Evolutionary conservation across 495 filamentous ascomycete genomes (phyloP).

Genomic region (Penicillium antarcticum): DNA sequence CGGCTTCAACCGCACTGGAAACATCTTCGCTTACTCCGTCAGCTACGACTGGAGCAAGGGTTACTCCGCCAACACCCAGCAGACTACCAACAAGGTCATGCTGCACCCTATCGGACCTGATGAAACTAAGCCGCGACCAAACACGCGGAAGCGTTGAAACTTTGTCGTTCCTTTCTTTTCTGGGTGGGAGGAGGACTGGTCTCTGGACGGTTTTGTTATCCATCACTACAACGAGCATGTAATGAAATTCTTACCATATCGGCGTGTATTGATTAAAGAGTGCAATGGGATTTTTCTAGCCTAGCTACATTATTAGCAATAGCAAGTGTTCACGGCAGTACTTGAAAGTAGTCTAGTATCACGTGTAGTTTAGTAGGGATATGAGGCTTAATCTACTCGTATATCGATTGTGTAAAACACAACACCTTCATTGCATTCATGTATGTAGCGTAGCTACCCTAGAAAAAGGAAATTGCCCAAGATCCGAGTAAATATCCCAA

Average conservation of each 20-base stretch:
- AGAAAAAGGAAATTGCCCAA: neutral
- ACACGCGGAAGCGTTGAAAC: conserved; percentile 64
- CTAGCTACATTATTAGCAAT: neutral
- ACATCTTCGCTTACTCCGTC: conserved; percentile 84
- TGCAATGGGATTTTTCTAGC: conserved; percentile 17
- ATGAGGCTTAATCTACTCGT: no score
- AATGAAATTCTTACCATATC: conserved; percentile 25
- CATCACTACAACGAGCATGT: conserved; percentile 29
- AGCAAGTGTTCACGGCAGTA: no score
- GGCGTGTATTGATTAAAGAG: conserved; percentile 23
- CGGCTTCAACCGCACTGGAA: conserved; percentile 71
- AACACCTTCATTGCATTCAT: conserved; percentile 5
- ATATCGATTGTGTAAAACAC: neutral
- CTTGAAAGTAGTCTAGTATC: no score
- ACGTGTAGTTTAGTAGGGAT: neutral
- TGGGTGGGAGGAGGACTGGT: conserved; percentile 1
- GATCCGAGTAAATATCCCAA: no score
- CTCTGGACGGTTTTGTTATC: conserved; percentile 7
- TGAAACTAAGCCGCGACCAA: conserved; percentile 77
- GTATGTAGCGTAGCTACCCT: neutral
- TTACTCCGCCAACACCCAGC: conserved; percentile 65
- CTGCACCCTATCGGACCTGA: conserved; percentile 73
- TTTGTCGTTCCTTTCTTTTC: neutral
- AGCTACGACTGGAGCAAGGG: conserved; percentile 97
- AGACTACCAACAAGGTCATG: conserved; percentile 79